These are phyloP conservation scores for Jatropha curcas DNA, from an alignment of 345 rosid species.

Conservation along the genomic window DNA sequence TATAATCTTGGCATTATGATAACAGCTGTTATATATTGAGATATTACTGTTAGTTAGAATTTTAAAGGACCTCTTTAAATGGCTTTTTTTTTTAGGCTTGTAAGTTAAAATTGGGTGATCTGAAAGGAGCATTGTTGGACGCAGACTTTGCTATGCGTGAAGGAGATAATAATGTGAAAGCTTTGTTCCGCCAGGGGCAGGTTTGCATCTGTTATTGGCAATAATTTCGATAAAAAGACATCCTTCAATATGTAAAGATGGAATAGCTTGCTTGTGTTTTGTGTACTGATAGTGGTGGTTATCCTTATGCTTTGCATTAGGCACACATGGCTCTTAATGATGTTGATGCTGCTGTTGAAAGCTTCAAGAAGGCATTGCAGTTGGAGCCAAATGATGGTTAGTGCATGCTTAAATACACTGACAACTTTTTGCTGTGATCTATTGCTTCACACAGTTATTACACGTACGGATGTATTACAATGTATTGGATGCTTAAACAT, in stretches of 20 bases:
- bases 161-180: constrained; percentile 81
- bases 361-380: constrained; percentile 79
- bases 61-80: constrained; percentile 4
- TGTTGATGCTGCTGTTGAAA: constrained; percentile 90
- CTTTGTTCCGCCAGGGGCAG: constrained; percentile 97
- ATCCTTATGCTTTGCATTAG: constrained; percentile 34
- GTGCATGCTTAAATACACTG: constrained; percentile 13
- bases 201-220: constrained; percentile 37
- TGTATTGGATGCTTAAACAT: no score
- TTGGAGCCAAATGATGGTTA: constrained; percentile 92
- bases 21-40: neutral
- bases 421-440: no score
- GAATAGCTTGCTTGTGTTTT: neutral
- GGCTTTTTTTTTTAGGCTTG: constrained; percentile 60
- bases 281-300: neutral
- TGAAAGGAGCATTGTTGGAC: constrained; percentile 83
- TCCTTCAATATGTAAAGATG: no score
- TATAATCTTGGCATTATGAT: neutral
- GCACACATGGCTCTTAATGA: constrained; percentile 93
- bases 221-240: constrained; percentile 14
- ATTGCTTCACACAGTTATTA: no score
- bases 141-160: constrained; percentile 92
- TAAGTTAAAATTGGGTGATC: constrained; percentile 78
- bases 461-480: no score
- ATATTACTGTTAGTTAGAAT: neutral